A percentile compares a stretch with the other conserved stretches of the same genome.
Conservation (phyloP, 306 rosid genomes). For the Erythrophleum fordii region DNA sequence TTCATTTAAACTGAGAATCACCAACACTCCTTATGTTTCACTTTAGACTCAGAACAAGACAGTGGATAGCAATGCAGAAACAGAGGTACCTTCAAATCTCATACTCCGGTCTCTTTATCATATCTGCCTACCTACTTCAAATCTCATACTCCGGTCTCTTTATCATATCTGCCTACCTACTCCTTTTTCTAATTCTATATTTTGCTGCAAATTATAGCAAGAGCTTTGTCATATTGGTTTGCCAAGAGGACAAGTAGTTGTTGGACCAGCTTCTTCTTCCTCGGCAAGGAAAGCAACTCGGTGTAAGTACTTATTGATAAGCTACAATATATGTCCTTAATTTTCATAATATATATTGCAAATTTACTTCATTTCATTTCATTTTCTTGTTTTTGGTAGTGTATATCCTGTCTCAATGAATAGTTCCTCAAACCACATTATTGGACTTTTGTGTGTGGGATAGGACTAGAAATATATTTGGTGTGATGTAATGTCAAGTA, state of each 20-base stretch:
- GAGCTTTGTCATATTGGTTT: background rate
- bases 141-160: background rate
- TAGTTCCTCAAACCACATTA: background rate
- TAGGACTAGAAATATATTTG: no score
- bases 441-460: background rate
- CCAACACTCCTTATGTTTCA: background rate
- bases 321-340: background rate
- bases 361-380: background rate
- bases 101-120: no score
- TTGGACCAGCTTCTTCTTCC: background rate
- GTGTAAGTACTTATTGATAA: background rate
- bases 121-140: no score
- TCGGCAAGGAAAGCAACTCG: background rate
- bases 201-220: background rate
- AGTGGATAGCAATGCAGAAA: background rate
- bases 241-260: background rate
- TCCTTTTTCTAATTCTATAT: background rate
- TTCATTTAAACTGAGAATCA: background rate
- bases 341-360: no score
- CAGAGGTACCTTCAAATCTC: no score
- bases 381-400: background rate
- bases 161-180: background rate
- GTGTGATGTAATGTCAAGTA: no score
- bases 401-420: background rate
- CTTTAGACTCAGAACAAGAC: background rate